Evolutionary conservation across 495 filamentous ascomycete genomes (phyloP).

Genomic region (Antarctomyces pellizariae): DNA sequence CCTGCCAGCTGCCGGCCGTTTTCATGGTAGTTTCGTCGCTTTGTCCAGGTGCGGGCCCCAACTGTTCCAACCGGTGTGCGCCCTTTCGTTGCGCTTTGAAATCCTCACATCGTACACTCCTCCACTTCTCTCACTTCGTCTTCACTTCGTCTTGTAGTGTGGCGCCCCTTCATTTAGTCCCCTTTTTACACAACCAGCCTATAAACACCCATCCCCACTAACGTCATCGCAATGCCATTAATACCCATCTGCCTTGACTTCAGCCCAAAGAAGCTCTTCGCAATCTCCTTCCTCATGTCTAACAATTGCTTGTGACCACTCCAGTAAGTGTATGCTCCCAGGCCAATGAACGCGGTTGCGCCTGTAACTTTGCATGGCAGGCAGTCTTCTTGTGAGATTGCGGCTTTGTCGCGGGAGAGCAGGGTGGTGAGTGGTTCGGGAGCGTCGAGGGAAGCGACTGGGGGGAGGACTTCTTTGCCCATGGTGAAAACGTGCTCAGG

Average conservation of each 20-base stretch:
- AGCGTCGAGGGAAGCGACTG: constrained; percentile 3
- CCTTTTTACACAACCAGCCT: constrained; percentile 10
- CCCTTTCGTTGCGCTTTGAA: no score
- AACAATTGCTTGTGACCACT: constrained; percentile 57
- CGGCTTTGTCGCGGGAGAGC: constrained; percentile 6
- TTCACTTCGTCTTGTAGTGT: no score
- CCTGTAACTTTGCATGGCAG: constrained; percentile 44
- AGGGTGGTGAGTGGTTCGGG: constrained; percentile 7
- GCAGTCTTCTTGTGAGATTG: constrained; percentile 49
- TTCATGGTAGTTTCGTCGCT: no score
- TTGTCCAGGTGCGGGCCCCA: no score
- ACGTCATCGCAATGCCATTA: constrained; percentile 38
- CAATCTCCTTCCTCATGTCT: constrained; percentile 44
- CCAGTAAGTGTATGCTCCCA: constrained; percentile 68
- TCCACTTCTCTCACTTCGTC: no score
- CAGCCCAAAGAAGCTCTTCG: constrained; percentile 56
- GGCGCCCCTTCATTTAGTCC: neutral
- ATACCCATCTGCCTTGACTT: constrained; percentile 45
- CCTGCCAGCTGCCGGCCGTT: no score
- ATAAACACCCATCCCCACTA: constrained; percentile 44
- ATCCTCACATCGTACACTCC: no score
- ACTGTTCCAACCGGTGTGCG: no score
- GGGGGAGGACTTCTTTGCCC: no score
- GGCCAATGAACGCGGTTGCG: constrained; percentile 63
- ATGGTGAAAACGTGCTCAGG: no score